Evolutionary conservation across 176 grass and related monocot species (phyloP), one percentile per base, ranked within the genome.

Genomic region (Musa troglodytarum): DNA sequence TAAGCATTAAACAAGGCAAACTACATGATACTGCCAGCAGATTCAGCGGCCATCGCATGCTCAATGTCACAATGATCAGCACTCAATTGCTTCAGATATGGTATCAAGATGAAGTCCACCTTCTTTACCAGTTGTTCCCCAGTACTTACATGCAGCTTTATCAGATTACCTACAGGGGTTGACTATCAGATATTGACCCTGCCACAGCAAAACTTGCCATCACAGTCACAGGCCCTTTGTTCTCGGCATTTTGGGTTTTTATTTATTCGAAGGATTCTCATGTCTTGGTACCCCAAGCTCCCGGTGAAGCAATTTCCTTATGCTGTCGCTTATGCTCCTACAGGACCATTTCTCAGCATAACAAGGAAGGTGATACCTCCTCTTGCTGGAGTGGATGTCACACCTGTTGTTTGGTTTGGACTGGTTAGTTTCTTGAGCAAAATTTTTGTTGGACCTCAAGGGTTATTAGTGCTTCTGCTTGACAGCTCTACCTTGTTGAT

Each of bases 261-360:
- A 56, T 98, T 98, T 82, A 85, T 93, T 77, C 16, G 73, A 4
- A 87, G 88, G 72, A 93, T 98, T 77, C 80, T 98, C 63, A 93
- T 98, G 94, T 98, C 94, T 22, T 98, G 94, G 90, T 93, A 98
- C 77, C 94, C 94, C 12, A 82, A 86, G 87, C 86, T 98, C 10
- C 88, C 90, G 0, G 88, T 93, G 3, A 79, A 54, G 7, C 54
- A 93, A 81, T 98, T 93, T 56, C 94, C 90, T 0, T 98, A 93
- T 86, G 90, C 91, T 61, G n/a, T 98, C 51, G 90, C 88, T 13
- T 98, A 91, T 82, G 94, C 88, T 59, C 94, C 94, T 0, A 93
- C 94, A 26, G 90, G 91, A 86, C 90, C 94, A 11, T 73, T 93
- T 75, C 90, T 98, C 10, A 80, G 79, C 20, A 69, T 81, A 51